These are phyloP conservation scores for Butyriboletus loyo DNA, from an alignment of 768 basidiomycete species.

Conservation along the genomic window DNA sequence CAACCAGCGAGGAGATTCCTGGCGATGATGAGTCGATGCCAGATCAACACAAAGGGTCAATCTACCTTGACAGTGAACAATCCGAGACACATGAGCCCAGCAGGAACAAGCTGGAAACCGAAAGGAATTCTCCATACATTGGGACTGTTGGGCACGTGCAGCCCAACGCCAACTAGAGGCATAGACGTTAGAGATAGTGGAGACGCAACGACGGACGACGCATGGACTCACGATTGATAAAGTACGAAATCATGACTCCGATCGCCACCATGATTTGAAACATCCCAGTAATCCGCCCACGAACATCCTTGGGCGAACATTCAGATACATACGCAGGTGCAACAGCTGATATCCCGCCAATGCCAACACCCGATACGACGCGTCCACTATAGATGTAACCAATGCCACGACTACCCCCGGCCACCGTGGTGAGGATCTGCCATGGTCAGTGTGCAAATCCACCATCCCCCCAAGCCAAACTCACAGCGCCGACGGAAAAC, in stretches of 20 bases:
- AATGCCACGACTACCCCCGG: conserved; percentile 53
- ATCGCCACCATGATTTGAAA: conserved; percentile 86
- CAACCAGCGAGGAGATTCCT: conserved; percentile 79
- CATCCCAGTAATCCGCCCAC: conserved; percentile 79
- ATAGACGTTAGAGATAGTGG: conserved; percentile 1
- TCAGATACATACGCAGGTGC: conserved; percentile 86
- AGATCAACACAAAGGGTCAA: neutral
- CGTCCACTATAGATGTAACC: conserved; percentile 77
- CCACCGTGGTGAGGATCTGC: conserved; percentile 70
- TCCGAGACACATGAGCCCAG: conserved; percentile 66
- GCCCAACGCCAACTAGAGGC: conserved; percentile 52
- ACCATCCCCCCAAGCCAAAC: conserved; percentile 24
- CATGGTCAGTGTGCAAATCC: neutral
- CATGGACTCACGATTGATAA: conserved; percentile 61
- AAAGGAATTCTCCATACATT: conserved; percentile 72
- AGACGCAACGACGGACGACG: neutral
- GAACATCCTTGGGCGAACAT: conserved; percentile 81
- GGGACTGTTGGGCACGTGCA: conserved; percentile 46
- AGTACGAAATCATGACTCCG: conserved; percentile 85
- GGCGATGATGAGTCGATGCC: conserved; percentile 7
- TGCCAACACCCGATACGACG: conserved; percentile 74
- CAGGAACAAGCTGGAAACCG: conserved; percentile 72
- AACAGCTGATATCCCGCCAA: conserved; percentile 81
- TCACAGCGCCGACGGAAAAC: conserved; percentile 71
- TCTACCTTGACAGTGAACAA: conserved; percentile 60